phyloP scores from a whole-genome alignment of 345 rosid genomes.

The Arabis hirsuta region DNA sequence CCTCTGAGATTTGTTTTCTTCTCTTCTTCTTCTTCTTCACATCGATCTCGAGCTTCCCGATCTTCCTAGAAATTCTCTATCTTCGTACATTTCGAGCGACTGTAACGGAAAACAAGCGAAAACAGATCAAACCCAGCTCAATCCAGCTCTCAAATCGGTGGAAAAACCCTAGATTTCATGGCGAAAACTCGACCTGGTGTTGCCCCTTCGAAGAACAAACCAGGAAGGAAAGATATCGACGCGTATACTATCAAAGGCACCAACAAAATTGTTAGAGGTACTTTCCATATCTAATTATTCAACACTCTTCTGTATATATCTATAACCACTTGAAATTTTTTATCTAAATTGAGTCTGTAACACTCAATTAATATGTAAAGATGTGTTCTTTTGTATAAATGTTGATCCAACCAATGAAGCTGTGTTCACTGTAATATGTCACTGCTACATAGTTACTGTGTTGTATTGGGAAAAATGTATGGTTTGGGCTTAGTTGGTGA shows the following conservation, averaged over 20 bases:
- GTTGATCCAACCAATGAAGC: background rate
- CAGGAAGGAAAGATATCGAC: conserved; percentile 59
- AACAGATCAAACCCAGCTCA: background rate
- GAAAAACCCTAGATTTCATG: conserved; percentile 51
- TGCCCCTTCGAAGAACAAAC: conserved; percentile 48
- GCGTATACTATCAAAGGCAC: conserved; percentile 71
- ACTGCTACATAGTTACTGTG: background rate
- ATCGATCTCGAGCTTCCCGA: conserved; percentile 11
- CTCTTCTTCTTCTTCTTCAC: background rate
- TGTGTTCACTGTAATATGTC: conserved; percentile 6
- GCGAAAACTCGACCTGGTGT: conserved; percentile 82
- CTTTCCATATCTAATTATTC: background rate
- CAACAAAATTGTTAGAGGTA: conserved; percentile 69
- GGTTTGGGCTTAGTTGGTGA: conserved; percentile 1
- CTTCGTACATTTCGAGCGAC: background rate
- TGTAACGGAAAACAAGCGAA: background rate
- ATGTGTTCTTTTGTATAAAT: no score
- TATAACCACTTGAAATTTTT: background rate
- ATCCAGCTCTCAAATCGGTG: background rate
- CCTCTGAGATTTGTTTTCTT: background rate
- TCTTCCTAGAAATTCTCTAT: background rate
- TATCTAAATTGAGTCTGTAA: background rate
- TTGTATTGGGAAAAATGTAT: background rate
- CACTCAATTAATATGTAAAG: background rate
- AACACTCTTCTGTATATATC: background rate